Percentiles rank a stretch among this genome's conserved stretches.
Evolutionary conservation across 305 asterid genomes (phyloP).

Genomic region (Fraxinus latifolia): DNA sequence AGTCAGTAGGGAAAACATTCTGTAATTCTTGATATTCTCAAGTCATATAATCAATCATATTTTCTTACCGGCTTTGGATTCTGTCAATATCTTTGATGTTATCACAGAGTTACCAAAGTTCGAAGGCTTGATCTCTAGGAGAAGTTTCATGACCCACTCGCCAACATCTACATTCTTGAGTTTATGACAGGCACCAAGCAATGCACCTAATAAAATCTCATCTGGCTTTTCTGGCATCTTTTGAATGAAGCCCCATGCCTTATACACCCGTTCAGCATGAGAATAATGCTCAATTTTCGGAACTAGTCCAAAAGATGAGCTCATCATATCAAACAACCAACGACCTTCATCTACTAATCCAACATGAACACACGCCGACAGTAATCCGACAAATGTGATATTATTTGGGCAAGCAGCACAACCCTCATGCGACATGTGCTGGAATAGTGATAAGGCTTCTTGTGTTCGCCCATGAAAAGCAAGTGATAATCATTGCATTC

Average conservation of each 20-base stretch:
- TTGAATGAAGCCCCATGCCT: slow-evolving; percentile 82
- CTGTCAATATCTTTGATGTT: slow-evolving; percentile 41
- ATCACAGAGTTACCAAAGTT: slow-evolving; percentile 71
- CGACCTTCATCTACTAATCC: slow-evolving; percentile 72
- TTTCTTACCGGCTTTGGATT: no score
- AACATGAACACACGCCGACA: slow-evolving; percentile 75
- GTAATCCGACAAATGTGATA: slow-evolving; percentile 64
- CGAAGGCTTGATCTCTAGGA: slow-evolving; percentile 66
- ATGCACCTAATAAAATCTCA: slow-evolving; percentile 65
- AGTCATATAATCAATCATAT: no score
- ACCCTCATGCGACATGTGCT: slow-evolving; percentile 47
- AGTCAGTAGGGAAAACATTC: no score
- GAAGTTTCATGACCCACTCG: slow-evolving; percentile 58
- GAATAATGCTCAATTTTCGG: slow-evolving; percentile 83
- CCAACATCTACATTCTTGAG: slow-evolving; percentile 56
- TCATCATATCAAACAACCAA: slow-evolving; percentile 52
- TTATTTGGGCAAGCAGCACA: slow-evolving; percentile 44
- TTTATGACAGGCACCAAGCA: slow-evolving; percentile 78
- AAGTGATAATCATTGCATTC: slow-evolving; percentile 74
- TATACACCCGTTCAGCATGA: slow-evolving; percentile 70
- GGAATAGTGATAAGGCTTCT: slow-evolving; percentile 57
- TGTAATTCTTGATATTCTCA: no score
- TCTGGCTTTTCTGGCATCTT: slow-evolving; percentile 78
- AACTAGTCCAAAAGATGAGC: slow-evolving; percentile 48
- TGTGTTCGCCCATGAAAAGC: slow-evolving; percentile 68